These are phyloP conservation scores for Globisporangium middletonii DNA, from an alignment of 352 stramenopile genomes.

Conservation along the genomic window DNA sequence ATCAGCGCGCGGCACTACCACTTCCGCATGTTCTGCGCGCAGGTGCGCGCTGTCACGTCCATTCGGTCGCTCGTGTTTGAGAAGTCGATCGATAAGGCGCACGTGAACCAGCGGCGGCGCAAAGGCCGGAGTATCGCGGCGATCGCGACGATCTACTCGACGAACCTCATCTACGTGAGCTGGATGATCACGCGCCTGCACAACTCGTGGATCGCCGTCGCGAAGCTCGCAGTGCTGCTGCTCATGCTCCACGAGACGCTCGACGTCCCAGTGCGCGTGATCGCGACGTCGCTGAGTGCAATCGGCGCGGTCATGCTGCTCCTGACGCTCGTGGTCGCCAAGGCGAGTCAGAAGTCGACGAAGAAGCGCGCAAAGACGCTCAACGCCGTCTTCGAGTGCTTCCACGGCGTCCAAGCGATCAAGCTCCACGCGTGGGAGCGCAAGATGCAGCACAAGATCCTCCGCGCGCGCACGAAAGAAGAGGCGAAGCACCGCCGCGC, in stretches of 20 bases:
- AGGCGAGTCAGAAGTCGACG: conserved; percentile 23
- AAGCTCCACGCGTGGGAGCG: conserved; percentile 41
- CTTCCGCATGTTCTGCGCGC: conserved; percentile 27
- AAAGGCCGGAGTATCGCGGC: conserved; percentile 26
- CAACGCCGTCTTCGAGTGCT: conserved; percentile 30
- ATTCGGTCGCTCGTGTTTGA: conserved; percentile 32
- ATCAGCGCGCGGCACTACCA: conserved; percentile 26
- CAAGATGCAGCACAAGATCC: conserved; percentile 33
- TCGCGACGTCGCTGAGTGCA: conserved; percentile 16
- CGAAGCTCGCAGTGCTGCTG: conserved; percentile 25
- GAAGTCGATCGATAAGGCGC: conserved; percentile 25
- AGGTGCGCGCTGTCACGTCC: conserved; percentile 24
- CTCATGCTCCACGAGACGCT: conserved; percentile 24
- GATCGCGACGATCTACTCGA: conserved; percentile 38
- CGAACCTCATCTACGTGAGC: conserved; percentile 25
- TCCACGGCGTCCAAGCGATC: conserved; percentile 35
- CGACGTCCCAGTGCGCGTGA: conserved; percentile 20
- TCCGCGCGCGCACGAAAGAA: conserved; percentile 24
- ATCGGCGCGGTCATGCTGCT: conserved; percentile 24
- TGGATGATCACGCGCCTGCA: conserved; percentile 29
- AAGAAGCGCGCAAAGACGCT: conserved; percentile 35
- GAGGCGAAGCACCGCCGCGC: conserved; percentile 21
- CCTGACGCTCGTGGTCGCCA: conserved; percentile 17
- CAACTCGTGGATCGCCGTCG: conserved; percentile 25
- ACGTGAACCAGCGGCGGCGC: conserved; percentile 17